Evolutionary conservation across 2,329 filamentous ascomycete genomes (phyloP), one percentile per base, ranked within the genome.

Genomic region (Aspergillus sp.): DNA sequence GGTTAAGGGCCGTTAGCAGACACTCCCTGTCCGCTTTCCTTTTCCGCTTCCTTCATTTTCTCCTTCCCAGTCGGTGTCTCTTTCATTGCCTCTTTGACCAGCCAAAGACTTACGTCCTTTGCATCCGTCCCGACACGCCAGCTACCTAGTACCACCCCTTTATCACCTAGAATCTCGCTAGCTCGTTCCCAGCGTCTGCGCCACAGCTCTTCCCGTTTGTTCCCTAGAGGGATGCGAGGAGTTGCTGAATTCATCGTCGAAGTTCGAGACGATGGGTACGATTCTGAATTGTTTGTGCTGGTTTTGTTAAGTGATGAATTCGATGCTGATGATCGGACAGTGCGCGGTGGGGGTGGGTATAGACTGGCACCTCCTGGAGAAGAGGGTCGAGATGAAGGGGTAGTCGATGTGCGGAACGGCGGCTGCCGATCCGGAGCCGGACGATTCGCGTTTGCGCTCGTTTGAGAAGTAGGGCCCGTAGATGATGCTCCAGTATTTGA

Each of bases 121-220:
- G 73, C 76, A 67, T 81, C 79, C 23, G 65, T 67, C 1, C 79
- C 79, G 7, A 76, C 73, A 48, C 77, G 73, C 79, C 79, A 82
- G 57, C 71, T 77, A 40, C 72, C 69, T 19, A 82, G 62, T 9
- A 78, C 68, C 19, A 82, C 77, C 1, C 75, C 76, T 17, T 75
- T 68, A 6, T 73, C 64, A 2, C 72, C 68, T 37, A 82, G 69
- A 15, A 79, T 72, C 4, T 76, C 73, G 27, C 74, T 74, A 0
- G 79, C 77, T 4, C 77, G 69, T 43, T 73, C 74, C 79, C 79
- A 82, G 33, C 79, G 73, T 24, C 79, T 73, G 43, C 71, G 70
- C 79, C 79, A 82, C 8, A 80, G 65, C 55, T 81, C 79, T 56
- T 81, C 75, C 8, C 79, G 78, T 56, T 79, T 81, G 52, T 76